A percentile compares a stretch with the other conserved stretches of the same genome.
Conservation (phyloP, 1,284 basidiomycete genomes). For the Malassezia arunalokei region DNA sequence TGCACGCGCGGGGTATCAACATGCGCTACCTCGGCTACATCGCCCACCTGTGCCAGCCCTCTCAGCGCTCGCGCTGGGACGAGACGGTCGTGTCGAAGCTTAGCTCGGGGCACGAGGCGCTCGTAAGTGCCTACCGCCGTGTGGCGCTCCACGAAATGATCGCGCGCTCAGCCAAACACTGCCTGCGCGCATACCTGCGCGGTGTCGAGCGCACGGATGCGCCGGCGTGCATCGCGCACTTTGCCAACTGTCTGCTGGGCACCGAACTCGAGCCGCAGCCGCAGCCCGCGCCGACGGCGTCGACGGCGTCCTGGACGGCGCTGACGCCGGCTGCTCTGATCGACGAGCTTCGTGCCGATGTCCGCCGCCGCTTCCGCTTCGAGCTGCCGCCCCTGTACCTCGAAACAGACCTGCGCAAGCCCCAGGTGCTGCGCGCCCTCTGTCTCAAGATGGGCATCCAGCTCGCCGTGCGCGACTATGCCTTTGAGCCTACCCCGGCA, state of each 20-base stretch:
- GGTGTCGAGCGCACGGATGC: constrained; percentile 20
- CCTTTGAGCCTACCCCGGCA: constrained; percentile 36
- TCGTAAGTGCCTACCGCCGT: constrained; percentile 34
- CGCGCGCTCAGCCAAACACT: constrained; percentile 52
- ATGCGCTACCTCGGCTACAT: constrained; percentile 53
- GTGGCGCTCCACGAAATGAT: constrained; percentile 53
- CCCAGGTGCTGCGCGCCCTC: constrained; percentile 51
- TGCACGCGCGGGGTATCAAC: constrained; percentile 54
- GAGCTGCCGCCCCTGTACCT: constrained; percentile 48
- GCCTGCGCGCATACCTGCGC: constrained; percentile 48
- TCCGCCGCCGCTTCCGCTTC: constrained; percentile 51
- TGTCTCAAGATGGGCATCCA: constrained; percentile 52
- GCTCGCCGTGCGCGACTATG: constrained; percentile 51
- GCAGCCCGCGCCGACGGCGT: constrained; percentile 27
- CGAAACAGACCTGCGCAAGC: constrained; percentile 40
- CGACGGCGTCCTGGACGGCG: constrained; percentile 45
- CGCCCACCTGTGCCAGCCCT: constrained; percentile 45
- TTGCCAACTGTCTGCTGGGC: constrained; percentile 55
- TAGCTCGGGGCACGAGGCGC: constrained; percentile 36
- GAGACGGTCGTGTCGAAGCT: constrained; percentile 28
- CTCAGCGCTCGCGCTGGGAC: constrained; percentile 46
- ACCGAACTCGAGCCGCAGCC: constrained; percentile 48
- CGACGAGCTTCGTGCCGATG: constrained; percentile 47
- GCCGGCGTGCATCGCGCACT: constrained; percentile 49
- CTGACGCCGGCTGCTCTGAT: constrained; percentile 50